A percentile compares a stretch with the other conserved stretches of the same genome.
phyloP scores from a whole-genome alignment of 345 rosid genomes.

The Reutealis trisperma region DNA sequence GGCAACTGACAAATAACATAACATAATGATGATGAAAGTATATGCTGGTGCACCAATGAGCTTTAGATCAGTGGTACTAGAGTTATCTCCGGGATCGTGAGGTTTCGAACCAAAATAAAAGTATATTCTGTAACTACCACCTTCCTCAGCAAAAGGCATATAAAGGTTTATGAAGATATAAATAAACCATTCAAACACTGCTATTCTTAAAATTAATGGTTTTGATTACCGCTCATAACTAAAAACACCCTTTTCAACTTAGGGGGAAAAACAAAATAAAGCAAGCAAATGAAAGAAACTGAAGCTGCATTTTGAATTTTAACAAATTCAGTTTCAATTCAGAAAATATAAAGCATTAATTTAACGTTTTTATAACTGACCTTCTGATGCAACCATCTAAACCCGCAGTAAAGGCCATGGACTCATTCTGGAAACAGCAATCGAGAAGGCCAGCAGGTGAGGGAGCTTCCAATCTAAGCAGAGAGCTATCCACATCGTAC shows the following conservation, averaged over 20 bases:
- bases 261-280: too few relatives aligned
- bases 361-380: conserved; percentile 26
- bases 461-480: conserved; percentile 50
- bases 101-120: too few relatives aligned
- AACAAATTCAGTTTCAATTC: not conserved
- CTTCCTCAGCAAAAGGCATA: not conserved
- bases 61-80: too few relatives aligned
- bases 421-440: conserved; percentile 71
- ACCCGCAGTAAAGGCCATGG: conserved; percentile 52
- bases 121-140: not conserved
- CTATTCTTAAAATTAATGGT: too few relatives aligned
- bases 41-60: not conserved
- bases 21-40: too few relatives aligned
- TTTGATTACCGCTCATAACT: too few relatives aligned
- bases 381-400: conserved; percentile 80
- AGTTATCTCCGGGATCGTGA: too few relatives aligned
- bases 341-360: not conserved
- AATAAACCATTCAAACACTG: not conserved
- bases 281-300: too few relatives aligned
- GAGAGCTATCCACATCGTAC: conserved; percentile 66
- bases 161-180: not conserved
- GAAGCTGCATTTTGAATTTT: too few relatives aligned
- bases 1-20: too few relatives aligned
- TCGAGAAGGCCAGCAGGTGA: conserved; percentile 68
- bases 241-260: too few relatives aligned